Base-by-base conservation (phyloP, 768 basidiomycete species). In the Mycena vitilis region DNA sequence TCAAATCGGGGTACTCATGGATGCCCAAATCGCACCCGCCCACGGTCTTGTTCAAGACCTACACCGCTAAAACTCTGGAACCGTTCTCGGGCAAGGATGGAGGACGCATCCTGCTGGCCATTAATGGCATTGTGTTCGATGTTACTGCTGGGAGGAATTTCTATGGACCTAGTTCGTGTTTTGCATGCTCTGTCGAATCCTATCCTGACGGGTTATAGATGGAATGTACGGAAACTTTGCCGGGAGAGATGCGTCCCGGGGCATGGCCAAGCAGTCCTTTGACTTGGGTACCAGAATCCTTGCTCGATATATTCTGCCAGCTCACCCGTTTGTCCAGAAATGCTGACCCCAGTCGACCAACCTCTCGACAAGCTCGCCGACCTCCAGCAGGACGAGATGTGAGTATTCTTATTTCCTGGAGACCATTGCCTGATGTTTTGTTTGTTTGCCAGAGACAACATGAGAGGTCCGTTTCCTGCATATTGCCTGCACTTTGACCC, bases 191-290 rank as follows among this genome's bases (percentile, higher is more conserved):
- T 55, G 23, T 57, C 56, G 49, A n/a, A 45, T n/a, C 6, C 30
- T 57, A 11, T 60, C 37, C 25, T 58, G 40, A 73, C 23, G 61
- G 9, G 30, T 53, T 48, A 36, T 72, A 98, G 97, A 91, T 74
- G 97, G 96, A 0, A 95, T 96, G 88, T 98, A 98, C 76, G 96
- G 95, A 37, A 97, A 96, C 80, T 99, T 99, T 83, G 96, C 98
- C 4, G 98, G 97, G 7, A 81, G 96, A 56, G 97, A 99, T 80
- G 97, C 97, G 2, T 96, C 95, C 18, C 84, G 96, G 44, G 96
- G 97, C 6, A 96, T 99, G 94, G 97, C 97, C 9, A 98, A 96
- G 80, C 96, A 98, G 81, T 97, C 95, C 4, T 98, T 98, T 72
- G 96, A 96, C 73, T 37, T 83, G n/a, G 95, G 96, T 95, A 42